Conservation (phyloP, 202 grass and related monocot species). For the Brachypodium distachyon region DNA sequence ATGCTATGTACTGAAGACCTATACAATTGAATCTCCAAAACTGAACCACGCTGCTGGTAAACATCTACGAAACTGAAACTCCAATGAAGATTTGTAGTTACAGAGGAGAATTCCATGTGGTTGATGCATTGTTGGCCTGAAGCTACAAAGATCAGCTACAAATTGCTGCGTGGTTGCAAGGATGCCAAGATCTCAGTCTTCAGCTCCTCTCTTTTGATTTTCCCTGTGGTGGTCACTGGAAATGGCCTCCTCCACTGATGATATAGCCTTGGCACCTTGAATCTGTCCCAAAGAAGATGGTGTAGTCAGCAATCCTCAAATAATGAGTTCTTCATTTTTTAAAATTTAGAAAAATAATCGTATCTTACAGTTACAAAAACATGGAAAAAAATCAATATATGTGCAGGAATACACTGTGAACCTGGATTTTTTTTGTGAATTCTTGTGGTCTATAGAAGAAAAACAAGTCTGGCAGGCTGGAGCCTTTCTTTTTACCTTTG, state of each 20-base stretch:
- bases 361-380: neutral
- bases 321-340: neutral
- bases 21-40: neutral
- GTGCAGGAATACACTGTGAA: neutral
- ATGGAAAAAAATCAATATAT: neutral
- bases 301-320: too few species aligned
- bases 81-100: neutral
- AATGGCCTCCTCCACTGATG: slow-evolving; percentile 51
- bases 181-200: slow-evolving; percentile 42
- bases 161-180: slow-evolving; percentile 48
- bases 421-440: neutral
- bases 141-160: slow-evolving; percentile 45
- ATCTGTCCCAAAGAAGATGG: slow-evolving; percentile 44
- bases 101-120: neutral
- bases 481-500: neutral
- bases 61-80: neutral
- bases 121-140: neutral
- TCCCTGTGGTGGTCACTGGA: slow-evolving; percentile 77
- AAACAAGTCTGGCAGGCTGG: neutral
- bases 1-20: neutral
- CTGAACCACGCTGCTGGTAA: neutral
- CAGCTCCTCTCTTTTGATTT: slow-evolving; percentile 66
- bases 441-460: neutral
- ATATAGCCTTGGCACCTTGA: slow-evolving; percentile 67
- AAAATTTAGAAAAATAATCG: neutral